phyloP scores from a whole-genome alignment of 257 asterid genomes.

The Linderniella brevidens region DNA sequence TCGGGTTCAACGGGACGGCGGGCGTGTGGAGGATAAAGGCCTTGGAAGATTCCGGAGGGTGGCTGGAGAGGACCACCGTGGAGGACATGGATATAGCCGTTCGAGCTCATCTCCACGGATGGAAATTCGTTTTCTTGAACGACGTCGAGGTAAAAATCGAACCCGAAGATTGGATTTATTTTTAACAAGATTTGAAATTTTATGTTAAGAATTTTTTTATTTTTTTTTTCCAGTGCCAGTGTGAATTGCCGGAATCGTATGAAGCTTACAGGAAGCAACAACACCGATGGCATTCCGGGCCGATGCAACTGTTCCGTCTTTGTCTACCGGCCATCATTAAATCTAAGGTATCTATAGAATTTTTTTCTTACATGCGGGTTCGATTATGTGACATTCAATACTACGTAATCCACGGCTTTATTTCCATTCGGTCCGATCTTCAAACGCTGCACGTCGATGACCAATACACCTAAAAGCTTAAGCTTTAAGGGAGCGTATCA shows the following conservation, averaged over 20 bases:
- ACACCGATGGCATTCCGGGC: slow-evolving; percentile 98
- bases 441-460: too few species aligned
- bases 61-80: slow-evolving; percentile 94
- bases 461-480: too few species aligned
- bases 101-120: slow-evolving; percentile 91
- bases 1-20: slow-evolving; percentile 97
- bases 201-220: not conserved
- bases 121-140: slow-evolving; percentile 85
- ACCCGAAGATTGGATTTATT: too few species aligned
- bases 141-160: slow-evolving; percentile 95
- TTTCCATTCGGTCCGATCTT: too few species aligned
- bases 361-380: not conserved
- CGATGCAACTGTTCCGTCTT: slow-evolving; percentile 91
- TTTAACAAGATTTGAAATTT: not conserved
- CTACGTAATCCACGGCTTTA: too few species aligned
- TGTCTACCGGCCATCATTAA: slow-evolving; percentile 66
- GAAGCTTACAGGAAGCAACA: slow-evolving; percentile 93
- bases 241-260: slow-evolving; percentile 89
- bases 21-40: slow-evolving; percentile 97
- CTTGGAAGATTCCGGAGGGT: slow-evolving; percentile 87
- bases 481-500: too few species aligned
- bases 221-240: slow-evolving; percentile 45
- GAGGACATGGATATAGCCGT: slow-evolving; percentile 99
- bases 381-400: too few species aligned
- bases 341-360: slow-evolving; percentile 38